Evolutionary conservation across 1,139 yeast species (phyloP), one percentile per base, ranked within the genome.

Genomic region (Zhuliangozyma parablackwelliae): DNA sequence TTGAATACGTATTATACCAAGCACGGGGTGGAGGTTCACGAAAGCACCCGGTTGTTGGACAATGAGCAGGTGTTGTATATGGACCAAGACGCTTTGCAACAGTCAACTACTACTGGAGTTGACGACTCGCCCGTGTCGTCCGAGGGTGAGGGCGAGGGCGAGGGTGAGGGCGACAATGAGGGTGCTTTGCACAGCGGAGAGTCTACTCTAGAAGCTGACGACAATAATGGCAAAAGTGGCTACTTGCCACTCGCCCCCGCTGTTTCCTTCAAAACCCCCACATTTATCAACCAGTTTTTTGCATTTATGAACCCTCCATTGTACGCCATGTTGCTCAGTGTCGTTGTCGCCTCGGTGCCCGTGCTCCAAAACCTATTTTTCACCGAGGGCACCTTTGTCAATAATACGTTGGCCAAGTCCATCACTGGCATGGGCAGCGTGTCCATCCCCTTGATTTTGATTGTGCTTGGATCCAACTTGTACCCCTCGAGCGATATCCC

Each of bases 291-390:
- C 20, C 49, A 48, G 11, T 53, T 77, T 35, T 46, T 71, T 38
- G 51, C 58, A 27, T 80, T 80, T 50, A 88, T 92, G 95, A 92
- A 92, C 59, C 97, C 97, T 9, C 98, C 98, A 8, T 68, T 92
- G 44, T 92, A 89, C 72, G 82, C 97, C 10, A 92, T 92, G 97
- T 59, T 87, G 21, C 61, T 82, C 1, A 82, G 97, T 8, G 80
- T 92, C 13, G 45, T 86, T 21, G 90, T 92, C 38, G 98, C 97
- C 1, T 78, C 94, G 1, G 69, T 87, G 12, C 88, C 95, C 3
- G 65, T 72, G 2, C 56, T 90, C 24, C 87, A 87, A 52, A 63
- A 69, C 34, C 72, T 75, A 39, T 75, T 90, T 45, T 90, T 83
- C 59, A 78, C 75, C 36, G 53, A 61, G 20, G 43, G 39, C 10